Evolutionary conservation across 2,329 filamentous ascomycete genomes (phyloP), one percentile per base, ranked within the genome.

Genomic region (Fusarium sarcochroum): DNA sequence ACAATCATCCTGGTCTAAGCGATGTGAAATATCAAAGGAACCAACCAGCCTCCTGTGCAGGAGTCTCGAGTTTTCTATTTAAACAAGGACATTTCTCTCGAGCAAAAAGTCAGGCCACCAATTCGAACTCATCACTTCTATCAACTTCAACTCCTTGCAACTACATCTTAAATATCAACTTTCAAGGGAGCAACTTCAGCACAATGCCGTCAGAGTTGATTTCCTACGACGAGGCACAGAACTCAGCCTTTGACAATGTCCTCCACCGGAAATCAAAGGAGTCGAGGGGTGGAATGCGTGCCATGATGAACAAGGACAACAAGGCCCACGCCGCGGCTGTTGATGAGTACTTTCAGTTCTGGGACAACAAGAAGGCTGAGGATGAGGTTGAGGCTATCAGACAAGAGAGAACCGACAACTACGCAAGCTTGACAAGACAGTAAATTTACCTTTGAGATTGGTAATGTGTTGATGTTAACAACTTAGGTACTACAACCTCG

Each of bases 341-440:
- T 20, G 91, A 94, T 73, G 92, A 94, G 77, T 96, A 96, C 82
- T 96, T 95, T 84, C 94, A 95, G 85, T 92, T 94, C 79, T 96
- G 91, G 91, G 93, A 96, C 80, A 90, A 93, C 83, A 93, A 95
- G 82, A 81, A 84, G 48, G 90, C 82, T 15, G 89, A 86, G 62
- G 86, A 89, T 34, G 94, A 97, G 86, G 97, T 93, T 0, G 88
- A 90, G 51, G 91, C 90, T 70, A 89, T 57, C 25, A 52, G 70
- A 48, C 77, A 93, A 87, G 87, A 91, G 70, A 87, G 93, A 77
- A 89, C 90, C 74, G 90, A 89, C 61, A 92, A 97, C 83, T 97
- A 97, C 78, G 93, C 93, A 38, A 95, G 92, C 45, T 81, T 97
- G 76, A 97, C 93, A 49, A 89, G 92, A 84, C 93, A 97, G 90